Percentiles rank a stretch among this genome's conserved stretches.
Conservation (phyloP, 768 basidiomycete genomes). For the Pisolithus albus region DNA sequence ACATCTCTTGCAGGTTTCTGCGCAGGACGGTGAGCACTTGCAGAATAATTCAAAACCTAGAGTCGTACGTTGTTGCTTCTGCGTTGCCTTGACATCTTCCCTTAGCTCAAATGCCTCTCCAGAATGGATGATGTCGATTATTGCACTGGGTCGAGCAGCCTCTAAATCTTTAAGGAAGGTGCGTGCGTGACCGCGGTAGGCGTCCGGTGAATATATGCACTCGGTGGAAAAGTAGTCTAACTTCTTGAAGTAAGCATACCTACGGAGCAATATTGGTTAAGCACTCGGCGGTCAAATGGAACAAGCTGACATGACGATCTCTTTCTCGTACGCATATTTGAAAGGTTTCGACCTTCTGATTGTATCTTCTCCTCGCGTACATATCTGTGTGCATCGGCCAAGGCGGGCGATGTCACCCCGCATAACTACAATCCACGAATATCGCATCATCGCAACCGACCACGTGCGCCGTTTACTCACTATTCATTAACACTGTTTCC, state of each 20-base stretch:
- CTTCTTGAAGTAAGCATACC: slow-evolving; percentile 99
- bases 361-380: slow-evolving; percentile 93
- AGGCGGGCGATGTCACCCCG: slow-evolving; percentile 94
- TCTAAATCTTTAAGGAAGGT: slow-evolving; percentile 94
- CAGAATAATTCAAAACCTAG: slow-evolving; percentile 1
- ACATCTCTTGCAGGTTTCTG: slow-evolving; percentile 88
- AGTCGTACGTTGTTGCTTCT: slow-evolving; percentile 76
- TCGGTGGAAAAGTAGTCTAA: slow-evolving; percentile 99
- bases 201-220: slow-evolving; percentile 98
- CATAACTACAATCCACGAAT: slow-evolving; percentile 61
- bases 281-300: slow-evolving; percentile 1
- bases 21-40: neutral
- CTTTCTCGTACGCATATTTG: slow-evolving; percentile 99
- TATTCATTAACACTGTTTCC: slow-evolving; percentile 98
- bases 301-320: slow-evolving; percentile 86
- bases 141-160: slow-evolving; percentile 87
- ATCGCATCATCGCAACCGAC: neutral
- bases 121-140: slow-evolving; percentile 96
- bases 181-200: slow-evolving; percentile 94
- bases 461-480: slow-evolving; percentile 39
- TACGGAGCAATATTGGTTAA: slow-evolving; percentile 23
- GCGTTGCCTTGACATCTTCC: slow-evolving; percentile 76
- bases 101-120: slow-evolving; percentile 87
- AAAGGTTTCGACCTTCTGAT: slow-evolving; percentile 98
- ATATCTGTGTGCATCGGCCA: slow-evolving; percentile 89